A percentile compares a stretch with the other conserved stretches of the same genome.
Evolutionary conservation across 352 stramenopile genomes (phyloP).

Genomic region (Ochromonadaceae sp.): DNA sequence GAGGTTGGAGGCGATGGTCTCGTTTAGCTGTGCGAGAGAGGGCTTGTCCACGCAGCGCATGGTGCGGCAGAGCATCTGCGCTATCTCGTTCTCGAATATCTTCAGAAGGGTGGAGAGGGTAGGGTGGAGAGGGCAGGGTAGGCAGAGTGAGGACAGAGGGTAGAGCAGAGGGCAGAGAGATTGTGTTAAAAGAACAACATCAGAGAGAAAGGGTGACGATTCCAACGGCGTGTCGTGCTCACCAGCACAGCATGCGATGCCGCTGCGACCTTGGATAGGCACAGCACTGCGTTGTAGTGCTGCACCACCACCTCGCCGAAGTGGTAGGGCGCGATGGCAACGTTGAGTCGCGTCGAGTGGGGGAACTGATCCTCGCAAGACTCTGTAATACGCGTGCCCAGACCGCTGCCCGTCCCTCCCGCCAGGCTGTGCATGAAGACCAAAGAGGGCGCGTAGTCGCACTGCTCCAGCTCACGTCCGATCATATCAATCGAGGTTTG

Average conservation of each 20-base stretch:
- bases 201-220: neutral
- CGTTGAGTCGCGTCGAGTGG: neutral
- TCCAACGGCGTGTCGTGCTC: constrained; percentile 1
- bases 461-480: neutral
- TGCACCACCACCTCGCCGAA: constrained; percentile 17
- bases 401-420: constrained; percentile 5
- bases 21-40: neutral
- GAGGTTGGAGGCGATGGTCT: neutral
- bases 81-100: too few species aligned
- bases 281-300: constrained; percentile 12
- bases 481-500: neutral
- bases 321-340: neutral
- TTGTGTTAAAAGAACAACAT: too few species aligned
- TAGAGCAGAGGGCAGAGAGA: too few species aligned
- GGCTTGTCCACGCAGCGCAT: neutral
- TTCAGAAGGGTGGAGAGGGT: too few species aligned
- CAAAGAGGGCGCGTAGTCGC: neutral
- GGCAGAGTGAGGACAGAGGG: too few species aligned
- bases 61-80: neutral
- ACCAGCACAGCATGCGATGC: neutral
- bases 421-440: neutral
- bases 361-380: neutral
- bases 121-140: too few species aligned
- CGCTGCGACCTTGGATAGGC: neutral
- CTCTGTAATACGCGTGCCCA: constrained; percentile 14